phyloP scores from a whole-genome alignment of 257 asterid genomes.

The Nemophila menziesii region DNA sequence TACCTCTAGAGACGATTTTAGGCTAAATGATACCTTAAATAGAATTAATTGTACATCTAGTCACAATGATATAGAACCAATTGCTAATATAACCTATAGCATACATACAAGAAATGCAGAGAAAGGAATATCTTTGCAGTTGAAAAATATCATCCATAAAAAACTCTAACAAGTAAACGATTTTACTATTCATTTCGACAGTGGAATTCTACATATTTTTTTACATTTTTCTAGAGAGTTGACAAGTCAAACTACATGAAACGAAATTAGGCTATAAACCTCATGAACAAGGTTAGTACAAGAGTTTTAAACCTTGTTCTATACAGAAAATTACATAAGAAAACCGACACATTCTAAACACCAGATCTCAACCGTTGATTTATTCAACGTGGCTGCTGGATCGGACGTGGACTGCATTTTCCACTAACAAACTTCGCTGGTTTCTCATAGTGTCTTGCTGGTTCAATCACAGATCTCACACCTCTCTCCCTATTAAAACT shows the following conservation, averaged over 20 bases:
- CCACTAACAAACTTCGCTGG: conserved; percentile 53
- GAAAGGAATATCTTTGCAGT: too few species aligned
- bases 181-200: not conserved
- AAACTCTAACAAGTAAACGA: too few species aligned
- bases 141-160: too few species aligned
- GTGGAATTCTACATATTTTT: conserved; percentile 12
- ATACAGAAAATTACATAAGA: conserved; percentile 48
- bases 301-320: conserved; percentile 52
- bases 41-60: too few species aligned
- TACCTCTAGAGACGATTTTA: too few species aligned
- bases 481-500: conserved; percentile 30
- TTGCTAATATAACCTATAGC: too few species aligned
- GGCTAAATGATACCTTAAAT: too few species aligned
- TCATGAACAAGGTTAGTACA: conserved; percentile 66
- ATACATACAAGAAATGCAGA: too few species aligned
- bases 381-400: conserved; percentile 87
- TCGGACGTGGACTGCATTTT: conserved; percentile 60
- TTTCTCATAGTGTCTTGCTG: conserved; percentile 47
- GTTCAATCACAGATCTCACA: conserved; percentile 23
- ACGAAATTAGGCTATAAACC: conserved; percentile 37
- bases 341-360: conserved; percentile 13
- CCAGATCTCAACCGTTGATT: conserved; percentile 14
- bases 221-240: conserved; percentile 10
- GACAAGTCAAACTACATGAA: conserved; percentile 14
- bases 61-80: too few species aligned